Evolutionary conservation across 768 basidiomycete genomes (phyloP).

Genomic region (Hemileccinum rubropunctum): DNA sequence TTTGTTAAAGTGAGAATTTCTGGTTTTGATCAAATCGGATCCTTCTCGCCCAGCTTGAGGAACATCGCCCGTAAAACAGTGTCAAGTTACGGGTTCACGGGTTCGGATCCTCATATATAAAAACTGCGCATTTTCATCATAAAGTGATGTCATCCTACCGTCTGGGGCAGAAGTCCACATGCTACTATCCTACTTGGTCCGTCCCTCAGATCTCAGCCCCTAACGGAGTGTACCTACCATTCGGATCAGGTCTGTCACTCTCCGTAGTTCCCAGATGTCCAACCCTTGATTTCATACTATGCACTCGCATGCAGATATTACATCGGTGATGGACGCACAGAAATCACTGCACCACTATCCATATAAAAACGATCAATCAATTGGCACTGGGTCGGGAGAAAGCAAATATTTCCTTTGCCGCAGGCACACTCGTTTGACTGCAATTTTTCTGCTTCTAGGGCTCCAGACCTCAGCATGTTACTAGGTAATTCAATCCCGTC

Average conservation of each 20-base stretch:
- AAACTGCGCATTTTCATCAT: no score
- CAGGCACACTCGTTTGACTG: not conserved
- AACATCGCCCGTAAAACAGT: no score
- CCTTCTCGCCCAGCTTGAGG: no score
- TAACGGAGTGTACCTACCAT: not conserved
- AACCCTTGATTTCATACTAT: not conserved
- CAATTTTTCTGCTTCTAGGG: not conserved
- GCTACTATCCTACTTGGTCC: no score
- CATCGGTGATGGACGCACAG: not conserved
- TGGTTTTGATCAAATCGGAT: no score
- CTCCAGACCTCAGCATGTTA: slow-evolving; percentile 5
- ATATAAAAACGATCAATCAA: not conserved
- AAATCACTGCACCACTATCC: not conserved
- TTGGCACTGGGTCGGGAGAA: not conserved
- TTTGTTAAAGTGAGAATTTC: no score
- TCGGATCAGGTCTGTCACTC: not conserved
- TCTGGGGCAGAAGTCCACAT: no score
- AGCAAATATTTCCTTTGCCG: not conserved
- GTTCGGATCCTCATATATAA: no score
- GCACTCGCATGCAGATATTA: not conserved
- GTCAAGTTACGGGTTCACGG: no score
- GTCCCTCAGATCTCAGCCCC: not conserved
- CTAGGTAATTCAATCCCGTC: not conserved
- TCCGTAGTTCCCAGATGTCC: not conserved
- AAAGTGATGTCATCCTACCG: no score